phyloP scores from a whole-genome alignment of 257 asterid genomes.

The Knoxia roxburghii region DNA sequence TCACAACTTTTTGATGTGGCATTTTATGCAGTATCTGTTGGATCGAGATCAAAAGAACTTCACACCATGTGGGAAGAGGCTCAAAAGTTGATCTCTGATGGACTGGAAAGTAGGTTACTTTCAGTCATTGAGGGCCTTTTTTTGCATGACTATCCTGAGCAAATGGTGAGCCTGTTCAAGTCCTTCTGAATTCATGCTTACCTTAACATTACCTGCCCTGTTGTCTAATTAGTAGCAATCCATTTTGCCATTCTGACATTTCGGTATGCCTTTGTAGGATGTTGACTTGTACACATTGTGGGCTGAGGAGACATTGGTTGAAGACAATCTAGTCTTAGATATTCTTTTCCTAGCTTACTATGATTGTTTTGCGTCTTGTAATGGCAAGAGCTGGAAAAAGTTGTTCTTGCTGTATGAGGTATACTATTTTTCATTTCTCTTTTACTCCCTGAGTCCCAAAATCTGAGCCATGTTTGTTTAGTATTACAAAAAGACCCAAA shows the following conservation, averaged over 20 bases:
- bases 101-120: conserved; percentile 57
- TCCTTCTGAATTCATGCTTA: conserved; percentile 10
- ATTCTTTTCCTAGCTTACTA: conserved; percentile 74
- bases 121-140: conserved; percentile 61
- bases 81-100: conserved; percentile 61
- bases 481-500: too few relatives aligned
- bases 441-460: too few relatives aligned
- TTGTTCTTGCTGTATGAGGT: conserved; percentile 79
- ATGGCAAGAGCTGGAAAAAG: conserved; percentile 70
- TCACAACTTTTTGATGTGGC: not conserved
- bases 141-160: conserved; percentile 60
- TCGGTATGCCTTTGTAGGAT: conserved; percentile 45
- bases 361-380: conserved; percentile 67
- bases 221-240: conserved; percentile 6
- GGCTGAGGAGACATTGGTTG: conserved; percentile 88
- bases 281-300: conserved; percentile 68
- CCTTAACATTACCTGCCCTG: not conserved
- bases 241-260: conserved; percentile 6
- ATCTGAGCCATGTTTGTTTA: too few relatives aligned
- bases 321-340: conserved; percentile 81
- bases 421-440: conserved; percentile 18
- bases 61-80: conserved; percentile 55
- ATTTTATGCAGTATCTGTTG: conserved; percentile 42
- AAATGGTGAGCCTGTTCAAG: conserved; percentile 54
- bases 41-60: conserved; percentile 43